Evolutionary conservation across 2,329 filamentous ascomycete genomes (phyloP).

Genomic region (Fusarium albidum): DNA sequence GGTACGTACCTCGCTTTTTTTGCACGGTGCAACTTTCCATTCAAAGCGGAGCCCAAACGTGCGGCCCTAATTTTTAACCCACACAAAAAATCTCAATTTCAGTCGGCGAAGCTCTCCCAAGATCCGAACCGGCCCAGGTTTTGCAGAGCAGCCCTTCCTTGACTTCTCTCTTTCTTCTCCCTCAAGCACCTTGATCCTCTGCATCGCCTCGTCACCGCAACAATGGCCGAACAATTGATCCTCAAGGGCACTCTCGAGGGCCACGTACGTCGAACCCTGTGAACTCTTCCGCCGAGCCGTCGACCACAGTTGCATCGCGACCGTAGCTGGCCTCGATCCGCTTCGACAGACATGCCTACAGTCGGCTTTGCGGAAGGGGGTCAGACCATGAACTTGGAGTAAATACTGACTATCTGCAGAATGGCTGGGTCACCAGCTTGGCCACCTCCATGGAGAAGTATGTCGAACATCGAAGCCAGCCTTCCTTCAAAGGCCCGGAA

Average conservation of each 20-base stretch:
- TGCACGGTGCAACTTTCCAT: slow-evolving; percentile 5
- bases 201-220: slow-evolving; percentile 56
- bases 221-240: slow-evolving; percentile 93
- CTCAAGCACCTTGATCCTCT: slow-evolving; percentile 47
- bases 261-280: slow-evolving; percentile 71
- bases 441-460: slow-evolving; percentile 99
- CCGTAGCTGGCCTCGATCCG: slow-evolving; percentile 25
- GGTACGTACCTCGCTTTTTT: slow-evolving; percentile 25
- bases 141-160: slow-evolving; percentile 43
- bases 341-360: slow-evolving; percentile 18
- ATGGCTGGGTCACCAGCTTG: slow-evolving; percentile 98
- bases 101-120: slow-evolving; percentile 39
- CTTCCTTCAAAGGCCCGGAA: slow-evolving; percentile 5
- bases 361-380: slow-evolving; percentile 20
- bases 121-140: slow-evolving; percentile 42
- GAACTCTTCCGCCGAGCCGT: slow-evolving; percentile 25
- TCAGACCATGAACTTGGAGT: slow-evolving; percentile 15
- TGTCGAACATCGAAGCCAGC: slow-evolving; percentile 44
- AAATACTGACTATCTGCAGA: slow-evolving; percentile 56
- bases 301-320: slow-evolving; percentile 27
- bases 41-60: slow-evolving; percentile 38
- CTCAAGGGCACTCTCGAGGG: slow-evolving; percentile 97
- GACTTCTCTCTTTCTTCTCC: slow-evolving; percentile 45
- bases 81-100: slow-evolving; percentile 60
- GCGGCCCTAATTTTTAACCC: slow-evolving; percentile 60